Conservation (phyloP, 805 yeast genomes). For the Kazachstania viticola region DNA sequence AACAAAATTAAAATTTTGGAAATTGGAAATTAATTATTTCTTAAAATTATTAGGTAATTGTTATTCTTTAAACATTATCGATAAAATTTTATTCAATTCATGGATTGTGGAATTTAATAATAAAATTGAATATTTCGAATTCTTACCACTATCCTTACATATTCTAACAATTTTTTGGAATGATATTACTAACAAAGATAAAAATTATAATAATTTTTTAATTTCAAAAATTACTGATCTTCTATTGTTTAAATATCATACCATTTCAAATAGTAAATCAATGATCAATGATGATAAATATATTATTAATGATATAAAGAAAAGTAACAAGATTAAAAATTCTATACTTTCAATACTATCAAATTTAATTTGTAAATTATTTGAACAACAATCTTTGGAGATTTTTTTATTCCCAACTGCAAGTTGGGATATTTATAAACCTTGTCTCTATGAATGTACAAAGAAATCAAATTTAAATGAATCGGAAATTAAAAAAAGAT, state of each 20-base stretch:
- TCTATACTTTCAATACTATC: slow-evolving; percentile 19
- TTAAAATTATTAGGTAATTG: slow-evolving; percentile 50
- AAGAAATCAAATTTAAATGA: slow-evolving; percentile 20
- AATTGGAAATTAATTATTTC: slow-evolving; percentile 44
- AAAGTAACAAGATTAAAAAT: slow-evolving; percentile 24
- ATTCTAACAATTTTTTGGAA: slow-evolving; percentile 62
- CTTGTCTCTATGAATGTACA: slow-evolving; percentile 30
- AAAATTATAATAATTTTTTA: slow-evolving; percentile 24
- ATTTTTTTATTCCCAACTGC: slow-evolving; percentile 48
- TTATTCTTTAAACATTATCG: slow-evolving; percentile 57
- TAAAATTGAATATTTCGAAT: slow-evolving; percentile 27
- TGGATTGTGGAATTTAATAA: slow-evolving; percentile 50
- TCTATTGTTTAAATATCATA: slow-evolving; percentile 38
- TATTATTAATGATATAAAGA: slow-evolving; percentile 27
- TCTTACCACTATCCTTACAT: slow-evolving; percentile 38
- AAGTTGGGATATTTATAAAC: slow-evolving; percentile 46
- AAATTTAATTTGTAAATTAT: slow-evolving; percentile 19
- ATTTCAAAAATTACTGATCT: slow-evolving; percentile 56
- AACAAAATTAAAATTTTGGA: slow-evolving; percentile 28
- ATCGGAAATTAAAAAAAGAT: slow-evolving; percentile 31
- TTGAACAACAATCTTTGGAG: slow-evolving; percentile 31
- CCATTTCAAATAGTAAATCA: slow-evolving; percentile 25
- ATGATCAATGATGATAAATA: slow-evolving; percentile 29
- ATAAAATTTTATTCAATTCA: slow-evolving; percentile 45
- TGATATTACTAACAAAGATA: slow-evolving; percentile 35